Evolutionary conservation across 1,284 basidiomycete species (phyloP), one percentile per base, ranked within the genome.

Genomic region (Phylloboletellus chloephorus): DNA sequence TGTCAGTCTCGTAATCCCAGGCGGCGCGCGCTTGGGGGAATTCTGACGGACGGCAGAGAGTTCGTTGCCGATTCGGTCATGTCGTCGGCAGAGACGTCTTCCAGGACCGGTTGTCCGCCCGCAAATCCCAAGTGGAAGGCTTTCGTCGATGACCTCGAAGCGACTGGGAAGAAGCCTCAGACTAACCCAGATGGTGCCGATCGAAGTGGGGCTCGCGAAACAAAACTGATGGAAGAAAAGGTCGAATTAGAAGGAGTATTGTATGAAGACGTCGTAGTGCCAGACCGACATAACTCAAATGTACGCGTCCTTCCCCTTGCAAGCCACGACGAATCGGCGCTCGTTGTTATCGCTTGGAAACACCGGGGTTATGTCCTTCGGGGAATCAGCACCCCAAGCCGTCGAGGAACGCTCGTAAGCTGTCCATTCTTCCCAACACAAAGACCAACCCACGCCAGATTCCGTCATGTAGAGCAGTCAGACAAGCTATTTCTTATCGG

Each of bases 111-210:
- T 67, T 96, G 19, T 80, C 82, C 5, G 55, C 57, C 3, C 66
- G 79, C 16, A 96, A n/a, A 96, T 60, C 92, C 90, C 0, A 65
- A 70, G 31, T 95, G 91, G 91, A 78, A 78, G 40, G 69, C 70
- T 9, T 88, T 80, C 53, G 71, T 76, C 5, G 74, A 79, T 38
- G 76, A 86, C 44, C 66, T 88, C 28, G 82, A 84, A 55, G 64
- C 68, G 24, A 78, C 76, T 0, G 80, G 82, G 1, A 65, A 66
- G 15, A 72, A 76, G 45, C 83, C 78, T 1, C 73, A 87, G 43
- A 92, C 88, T 11, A 95, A 95, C 58, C 92, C 92, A 5, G 93
- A 94, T 54, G 92, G 92, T 56, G 92, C 94, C 67, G 90, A 8
- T 25, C 36, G 15, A n/a, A 19, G 10, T 8, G 3, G 10, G n/a